Evolutionary conservation across 305 asterid genomes (phyloP).

Genomic region (Fraxinus angustifolia): DNA sequence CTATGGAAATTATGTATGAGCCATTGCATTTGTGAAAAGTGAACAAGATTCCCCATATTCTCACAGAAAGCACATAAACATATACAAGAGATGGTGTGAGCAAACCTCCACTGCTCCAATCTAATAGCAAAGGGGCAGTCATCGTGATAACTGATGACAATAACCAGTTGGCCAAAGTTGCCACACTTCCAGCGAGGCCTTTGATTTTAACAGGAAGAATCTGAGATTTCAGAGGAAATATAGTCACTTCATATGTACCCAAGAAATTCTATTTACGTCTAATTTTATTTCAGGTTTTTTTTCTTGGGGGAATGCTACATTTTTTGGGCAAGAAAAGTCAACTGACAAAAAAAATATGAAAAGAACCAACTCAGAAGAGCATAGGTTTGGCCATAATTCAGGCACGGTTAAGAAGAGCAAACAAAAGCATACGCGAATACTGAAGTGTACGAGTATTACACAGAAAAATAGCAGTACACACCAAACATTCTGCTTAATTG

Average conservation of each 20-base stretch:
- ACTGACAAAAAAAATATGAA: neutral
- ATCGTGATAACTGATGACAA: conserved; percentile 57
- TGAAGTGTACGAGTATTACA: neutral
- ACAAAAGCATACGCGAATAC: neutral
- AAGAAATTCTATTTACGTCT: neutral
- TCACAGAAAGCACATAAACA: neutral
- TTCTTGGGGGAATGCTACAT: neutral
- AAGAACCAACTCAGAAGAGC: neutral
- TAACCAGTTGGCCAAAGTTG: conserved; percentile 74
- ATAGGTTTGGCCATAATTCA: neutral
- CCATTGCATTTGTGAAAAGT: neutral
- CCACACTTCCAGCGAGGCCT: conserved; percentile 81
- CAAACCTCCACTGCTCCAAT: conserved; percentile 90
- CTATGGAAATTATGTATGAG: neutral
- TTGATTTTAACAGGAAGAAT: conserved; percentile 87
- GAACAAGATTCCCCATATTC: neutral
- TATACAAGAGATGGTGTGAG: conserved; percentile 6
- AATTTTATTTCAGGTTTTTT: neutral
- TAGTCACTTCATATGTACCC: neutral
- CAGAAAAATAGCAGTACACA: neutral
- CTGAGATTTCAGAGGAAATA: conserved; percentile 33
- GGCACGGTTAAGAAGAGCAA: neutral
- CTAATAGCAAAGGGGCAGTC: conserved; percentile 76
- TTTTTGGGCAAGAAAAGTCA: neutral
- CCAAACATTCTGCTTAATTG: neutral